Conservation (phyloP, 2,329 filamentous ascomycete species). For the Colletotrichum sp. region DNA sequence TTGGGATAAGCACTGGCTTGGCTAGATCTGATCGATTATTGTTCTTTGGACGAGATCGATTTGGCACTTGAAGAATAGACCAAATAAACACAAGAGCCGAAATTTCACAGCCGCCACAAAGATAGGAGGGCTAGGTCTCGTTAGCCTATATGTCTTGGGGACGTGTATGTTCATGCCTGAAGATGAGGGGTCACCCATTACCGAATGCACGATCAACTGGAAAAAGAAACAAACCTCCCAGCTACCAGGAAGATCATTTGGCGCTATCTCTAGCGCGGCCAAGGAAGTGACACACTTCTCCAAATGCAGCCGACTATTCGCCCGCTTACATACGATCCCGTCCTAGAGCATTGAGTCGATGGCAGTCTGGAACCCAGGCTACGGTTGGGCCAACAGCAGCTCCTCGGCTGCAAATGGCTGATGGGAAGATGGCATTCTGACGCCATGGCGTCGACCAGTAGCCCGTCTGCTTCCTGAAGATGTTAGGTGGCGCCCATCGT, state of each 20-base stretch:
- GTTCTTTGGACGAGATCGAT: neutral
- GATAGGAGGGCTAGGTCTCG: neutral
- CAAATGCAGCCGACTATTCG: neutral
- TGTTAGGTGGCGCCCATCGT: neutral
- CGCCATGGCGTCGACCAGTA: neutral
- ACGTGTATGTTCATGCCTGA: neutral
- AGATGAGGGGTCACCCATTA: neutral
- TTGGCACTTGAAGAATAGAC: neutral
- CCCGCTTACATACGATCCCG: neutral
- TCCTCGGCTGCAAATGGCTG: neutral
- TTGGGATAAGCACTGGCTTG: neutral
- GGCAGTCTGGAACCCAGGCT: neutral
- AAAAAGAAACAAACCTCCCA: neutral
- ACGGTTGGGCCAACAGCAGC: neutral
- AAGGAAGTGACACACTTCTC: neutral
- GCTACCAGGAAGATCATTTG: neutral
- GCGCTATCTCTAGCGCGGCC: neutral
- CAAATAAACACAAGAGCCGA: fast-evolving
- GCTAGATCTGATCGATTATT: neutral
- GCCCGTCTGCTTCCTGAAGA: too few species aligned
- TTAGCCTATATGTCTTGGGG: neutral
- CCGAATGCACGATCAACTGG: neutral
- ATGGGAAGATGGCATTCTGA: neutral
- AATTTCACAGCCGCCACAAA: neutral
- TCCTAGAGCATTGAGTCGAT: neutral